Evolutionary conservation across 2,329 filamentous ascomycete genomes (phyloP), one percentile per base, ranked within the genome.

Genomic region (Claviceps pusilla): DNA sequence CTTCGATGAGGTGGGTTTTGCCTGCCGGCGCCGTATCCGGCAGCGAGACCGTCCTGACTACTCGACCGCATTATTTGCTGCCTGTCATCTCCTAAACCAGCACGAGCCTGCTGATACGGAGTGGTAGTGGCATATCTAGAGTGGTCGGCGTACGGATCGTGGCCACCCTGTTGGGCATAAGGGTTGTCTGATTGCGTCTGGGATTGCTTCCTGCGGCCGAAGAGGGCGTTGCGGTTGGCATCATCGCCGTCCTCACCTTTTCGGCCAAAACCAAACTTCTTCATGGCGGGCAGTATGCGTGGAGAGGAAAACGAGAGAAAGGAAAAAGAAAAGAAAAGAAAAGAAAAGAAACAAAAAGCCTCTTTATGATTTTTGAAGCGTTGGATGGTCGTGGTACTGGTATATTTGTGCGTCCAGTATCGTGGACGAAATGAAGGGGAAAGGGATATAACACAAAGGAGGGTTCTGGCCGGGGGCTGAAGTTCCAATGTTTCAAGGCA

Each of bases 251-350:
- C 76, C 53, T 75, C 71, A 50, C 65, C 66, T 63, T 79, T 82
- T 68, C 76, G 80, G 58, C 77, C 72, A 59, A 81, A 76, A 50
- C 76, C 76, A 60, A 83, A 80, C 61, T 78, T 80, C 70, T 76
- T 78, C 80, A 83, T 83, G 57, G 14, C 35, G 39, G 39, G 49
- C 41, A 39, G 24, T 43, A 48, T 28, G n/a, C 31, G 37, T 43
- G 31, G 31, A 35, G 19, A 37, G 35, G 10, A 19, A 19, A 19
- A 19, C 19, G 19, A 19, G 19, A 19, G 19, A 19, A 19, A 19
- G 1, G 1, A 19, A 19, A 19, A 19, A 33, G 31, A 33, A 33
- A 9, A 33, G 31, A 33, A 33, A 9, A 1, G 31, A 9, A 9
- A 5, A 9, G 31, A 19, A 37, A 11, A 37, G 9, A 37, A 37